Percentiles rank a stretch among this genome's conserved stretches.
phyloP scores from a whole-genome alignment of 2,329 filamentous ascomycete genomes.

The Neonectria hederae region DNA sequence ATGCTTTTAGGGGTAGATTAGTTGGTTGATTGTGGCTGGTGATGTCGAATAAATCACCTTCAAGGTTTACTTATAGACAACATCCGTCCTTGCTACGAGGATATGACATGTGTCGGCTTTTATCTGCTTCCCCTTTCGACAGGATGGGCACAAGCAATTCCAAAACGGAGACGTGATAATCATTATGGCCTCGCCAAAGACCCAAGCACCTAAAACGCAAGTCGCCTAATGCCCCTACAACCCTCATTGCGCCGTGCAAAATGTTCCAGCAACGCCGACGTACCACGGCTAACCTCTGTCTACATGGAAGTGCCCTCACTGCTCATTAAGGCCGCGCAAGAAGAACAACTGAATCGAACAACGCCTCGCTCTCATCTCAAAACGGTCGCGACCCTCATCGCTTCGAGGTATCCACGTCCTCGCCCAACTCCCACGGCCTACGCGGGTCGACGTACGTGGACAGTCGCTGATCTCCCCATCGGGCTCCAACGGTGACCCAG shows the following conservation, averaged over 20 bases:
- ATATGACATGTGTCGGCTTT: too few relatives aligned
- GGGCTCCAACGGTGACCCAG: slow-evolving; percentile 74
- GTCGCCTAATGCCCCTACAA: slow-evolving; percentile 13
- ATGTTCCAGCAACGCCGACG: slow-evolving; percentile 35
- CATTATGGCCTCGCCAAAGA: slow-evolving; percentile 16
- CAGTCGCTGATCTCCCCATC: slow-evolving; percentile 66
- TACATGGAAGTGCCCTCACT: slow-evolving; percentile 41
- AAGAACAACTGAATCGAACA: slow-evolving; percentile 34
- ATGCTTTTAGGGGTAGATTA: too few relatives aligned
- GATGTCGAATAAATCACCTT: too few relatives aligned
- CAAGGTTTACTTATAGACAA: not conserved
- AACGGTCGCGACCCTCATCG: slow-evolving; percentile 34
- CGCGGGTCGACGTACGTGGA: slow-evolving; percentile 66
- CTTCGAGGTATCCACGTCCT: slow-evolving; percentile 57
- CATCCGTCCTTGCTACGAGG: not conserved
- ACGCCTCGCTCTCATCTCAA: slow-evolving; percentile 37
- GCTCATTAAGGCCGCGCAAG: slow-evolving; percentile 38
- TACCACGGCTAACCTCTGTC: slow-evolving; percentile 31
- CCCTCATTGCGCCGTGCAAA: slow-evolving; percentile 32
- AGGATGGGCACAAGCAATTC: not conserved
- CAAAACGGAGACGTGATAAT: slow-evolving; percentile 14
- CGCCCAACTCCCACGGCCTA: slow-evolving; percentile 62
- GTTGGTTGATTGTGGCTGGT: too few relatives aligned
- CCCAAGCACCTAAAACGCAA: slow-evolving; percentile 13
- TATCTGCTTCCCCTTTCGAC: not conserved